phyloP scores from a whole-genome alignment of 2,329 filamentous ascomycete species.

The Exserohilum turcica region DNA sequence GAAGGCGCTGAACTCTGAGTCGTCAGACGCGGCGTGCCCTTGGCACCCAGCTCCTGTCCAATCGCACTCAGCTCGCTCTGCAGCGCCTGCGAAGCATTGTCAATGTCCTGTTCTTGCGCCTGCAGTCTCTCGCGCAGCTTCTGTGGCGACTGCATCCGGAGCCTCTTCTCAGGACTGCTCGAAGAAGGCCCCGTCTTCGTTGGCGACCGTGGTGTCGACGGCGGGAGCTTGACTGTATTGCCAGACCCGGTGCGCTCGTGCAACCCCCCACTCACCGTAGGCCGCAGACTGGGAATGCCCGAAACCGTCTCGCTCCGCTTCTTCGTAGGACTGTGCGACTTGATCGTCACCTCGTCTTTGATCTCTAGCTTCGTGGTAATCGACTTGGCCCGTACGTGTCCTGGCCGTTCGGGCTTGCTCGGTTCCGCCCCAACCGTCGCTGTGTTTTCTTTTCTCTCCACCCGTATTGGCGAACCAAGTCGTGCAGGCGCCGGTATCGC shows the following conservation, averaged over 20 bases:
- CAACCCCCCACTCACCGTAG: conserved; percentile 52
- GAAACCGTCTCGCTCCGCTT: conserved; percentile 54
- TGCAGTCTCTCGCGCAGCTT: conserved; percentile 81
- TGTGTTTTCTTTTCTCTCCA: conserved; percentile 47
- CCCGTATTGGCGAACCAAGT: conserved; percentile 53
- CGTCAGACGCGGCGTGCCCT: conserved; percentile 38
- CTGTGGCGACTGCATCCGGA: conserved; percentile 64
- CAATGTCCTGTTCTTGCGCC: conserved; percentile 75
- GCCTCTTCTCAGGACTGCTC: conserved; percentile 32
- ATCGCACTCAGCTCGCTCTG: conserved; percentile 80
- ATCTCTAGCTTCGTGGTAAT: conserved; percentile 24
- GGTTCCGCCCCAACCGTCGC: conserved; percentile 36
- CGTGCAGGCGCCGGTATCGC: conserved; percentile 48
- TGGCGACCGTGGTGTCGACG: conserved; percentile 39
- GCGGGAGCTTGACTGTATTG: conserved; percentile 65
- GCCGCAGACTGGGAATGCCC: conserved; percentile 57
- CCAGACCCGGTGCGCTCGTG: conserved; percentile 56
- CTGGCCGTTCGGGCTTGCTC: conserved; percentile 9
- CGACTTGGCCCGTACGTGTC: conserved; percentile 31
- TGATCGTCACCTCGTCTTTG: conserved; percentile 47
- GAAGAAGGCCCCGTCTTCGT: conserved; percentile 30
- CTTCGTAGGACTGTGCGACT: conserved; percentile 49
- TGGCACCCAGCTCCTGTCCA: conserved; percentile 72
- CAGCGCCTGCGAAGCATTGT: conserved; percentile 70
- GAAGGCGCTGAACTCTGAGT: conserved; percentile 38